A percentile compares a stretch with the other conserved stretches of the same genome.
Evolutionary conservation across 768 basidiomycete genomes (phyloP).

Genomic region (Podaxis sp.): DNA sequence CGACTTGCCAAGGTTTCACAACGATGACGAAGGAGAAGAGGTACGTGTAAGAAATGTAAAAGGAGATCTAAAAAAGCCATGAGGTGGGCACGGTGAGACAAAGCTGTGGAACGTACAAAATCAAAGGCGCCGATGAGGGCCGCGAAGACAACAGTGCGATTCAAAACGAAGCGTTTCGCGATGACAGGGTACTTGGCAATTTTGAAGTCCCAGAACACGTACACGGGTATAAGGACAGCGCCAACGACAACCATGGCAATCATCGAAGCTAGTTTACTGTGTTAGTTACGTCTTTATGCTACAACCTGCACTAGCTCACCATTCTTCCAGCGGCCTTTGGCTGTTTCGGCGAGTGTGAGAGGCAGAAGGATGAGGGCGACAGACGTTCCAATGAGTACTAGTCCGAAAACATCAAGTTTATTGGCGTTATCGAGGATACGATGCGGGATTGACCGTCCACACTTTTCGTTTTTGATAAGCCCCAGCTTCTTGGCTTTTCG

Average conservation of each 20-base stretch:
- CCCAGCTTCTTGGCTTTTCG: conserved; percentile 42
- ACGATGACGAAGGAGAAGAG: conserved; percentile 67
- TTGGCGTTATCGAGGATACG: conserved; percentile 26
- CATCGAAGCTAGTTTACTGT: conserved; percentile 38
- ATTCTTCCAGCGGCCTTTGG: conserved; percentile 43
- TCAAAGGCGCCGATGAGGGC: conserved; percentile 64
- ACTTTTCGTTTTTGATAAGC: conserved; percentile 18
- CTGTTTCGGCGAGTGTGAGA: conserved; percentile 45
- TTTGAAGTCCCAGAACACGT: conserved; percentile 47
- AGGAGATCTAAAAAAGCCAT: conserved; percentile 43
- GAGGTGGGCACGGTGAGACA: neutral
- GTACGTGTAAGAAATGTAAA: conserved; percentile 71
- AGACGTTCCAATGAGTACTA: conserved; percentile 48
- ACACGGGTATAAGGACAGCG: conserved; percentile 39
- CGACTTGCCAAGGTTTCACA: conserved; percentile 45
- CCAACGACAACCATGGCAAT: conserved; percentile 55
- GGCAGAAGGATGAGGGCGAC: conserved; percentile 56
- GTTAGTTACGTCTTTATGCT: no score
- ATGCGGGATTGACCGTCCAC: conserved; percentile 17
- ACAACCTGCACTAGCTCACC: conserved; percentile 29
- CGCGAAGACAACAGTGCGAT: conserved; percentile 59
- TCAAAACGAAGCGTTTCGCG: conserved; percentile 56
- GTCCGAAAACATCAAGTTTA: conserved; percentile 49
- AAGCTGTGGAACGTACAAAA: conserved; percentile 39
- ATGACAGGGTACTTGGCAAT: conserved; percentile 60